Conservation (phyloP, 352 stramenopile genomes). For the Phytophthora aleatoria region DNA sequence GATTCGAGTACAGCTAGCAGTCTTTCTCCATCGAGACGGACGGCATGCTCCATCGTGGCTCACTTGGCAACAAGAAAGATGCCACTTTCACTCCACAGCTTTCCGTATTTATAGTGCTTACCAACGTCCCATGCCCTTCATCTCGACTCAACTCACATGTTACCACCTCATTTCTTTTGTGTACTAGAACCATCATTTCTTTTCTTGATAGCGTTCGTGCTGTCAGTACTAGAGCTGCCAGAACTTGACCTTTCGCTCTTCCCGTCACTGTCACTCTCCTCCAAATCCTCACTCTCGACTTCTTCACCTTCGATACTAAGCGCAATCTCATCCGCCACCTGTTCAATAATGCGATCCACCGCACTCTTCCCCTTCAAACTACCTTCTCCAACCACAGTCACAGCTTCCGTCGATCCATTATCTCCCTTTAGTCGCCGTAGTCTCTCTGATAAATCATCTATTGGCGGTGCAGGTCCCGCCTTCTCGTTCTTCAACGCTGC, state of each 20-base stretch:
- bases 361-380: slow-evolving; percentile 20
- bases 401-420: neutral
- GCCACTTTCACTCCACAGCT: no score
- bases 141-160: neutral
- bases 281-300: slow-evolving; percentile 16
- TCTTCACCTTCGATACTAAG: slow-evolving; percentile 55
- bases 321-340: slow-evolving; percentile 63
- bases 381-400: neutral
- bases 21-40: slow-evolving; percentile 34
- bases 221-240: slow-evolving; percentile 1
- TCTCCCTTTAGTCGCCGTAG: slow-evolving; percentile 44
- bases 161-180: slow-evolving; percentile 8
- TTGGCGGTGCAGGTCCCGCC: slow-evolving; percentile 17
- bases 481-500: slow-evolving; percentile 57
- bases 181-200: neutral
- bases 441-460: slow-evolving; percentile 41
- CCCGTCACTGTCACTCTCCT: slow-evolving; percentile 16
- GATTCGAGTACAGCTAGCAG: slow-evolving; percentile 28
- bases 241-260: slow-evolving; percentile 22
- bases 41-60: slow-evolving; percentile 25
- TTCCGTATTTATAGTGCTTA: slow-evolving; percentile 28
- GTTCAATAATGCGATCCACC: slow-evolving; percentile 58
- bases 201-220: neutral
- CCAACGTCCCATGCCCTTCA: slow-evolving; percentile 8
- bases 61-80: neutral